Base-by-base conservation (phyloP, 495 filamentous ascomycete species). In the Aspergillus incahuasiensis region DNA sequence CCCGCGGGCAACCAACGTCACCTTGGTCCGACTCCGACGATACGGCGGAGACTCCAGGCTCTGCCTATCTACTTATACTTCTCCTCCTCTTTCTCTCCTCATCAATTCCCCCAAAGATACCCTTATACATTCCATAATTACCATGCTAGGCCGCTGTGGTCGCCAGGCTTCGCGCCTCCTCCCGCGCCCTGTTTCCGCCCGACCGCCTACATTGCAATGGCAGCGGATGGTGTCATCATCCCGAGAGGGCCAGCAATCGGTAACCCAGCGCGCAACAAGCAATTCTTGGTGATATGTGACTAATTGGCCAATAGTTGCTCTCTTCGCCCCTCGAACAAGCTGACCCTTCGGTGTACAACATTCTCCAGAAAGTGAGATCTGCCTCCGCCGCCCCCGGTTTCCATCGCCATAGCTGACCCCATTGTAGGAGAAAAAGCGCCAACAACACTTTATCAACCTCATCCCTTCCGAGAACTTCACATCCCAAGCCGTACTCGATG, bases 391-490 rank as follows among this genome's bases (percentile, higher is more conserved):
- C 16, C 32, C 35, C 19, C 22, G 7, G 43, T 41, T 28, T 55
- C 21, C 12, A 35, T 15, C 2, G 32, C 8, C 8, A 56, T 49
- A 16, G 32, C 30, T 49, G 4, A 38, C 12, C 53, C 60, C 50
- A 57, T 40, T 59, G 50, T 62, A 97, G 91, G 92, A 98, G 77
- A 97, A 96, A 83, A 79, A 79, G 56, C 82, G 94, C 58, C 94
- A 98, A 69, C 92, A 95, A 73, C 88, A 97, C 65, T 97, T 96
- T 70, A 92, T 98, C 72, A 97, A 97, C 75, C 83, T 98, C 52
- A 98, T 98, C 57, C 94, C 94, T 15, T 98, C 94, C 19, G 94
- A 98, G 74, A 98, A 98, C 75, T 97, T 98, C 72, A 97, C 94
- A 9, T 97, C 94, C 15, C 91, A 97, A 69, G 91, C 94, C 19